Evolutionary conservation across 257 asterid species (phyloP), one percentile per base, ranked within the genome.

Genomic region (Schizonepeta tenuifolia): DNA sequence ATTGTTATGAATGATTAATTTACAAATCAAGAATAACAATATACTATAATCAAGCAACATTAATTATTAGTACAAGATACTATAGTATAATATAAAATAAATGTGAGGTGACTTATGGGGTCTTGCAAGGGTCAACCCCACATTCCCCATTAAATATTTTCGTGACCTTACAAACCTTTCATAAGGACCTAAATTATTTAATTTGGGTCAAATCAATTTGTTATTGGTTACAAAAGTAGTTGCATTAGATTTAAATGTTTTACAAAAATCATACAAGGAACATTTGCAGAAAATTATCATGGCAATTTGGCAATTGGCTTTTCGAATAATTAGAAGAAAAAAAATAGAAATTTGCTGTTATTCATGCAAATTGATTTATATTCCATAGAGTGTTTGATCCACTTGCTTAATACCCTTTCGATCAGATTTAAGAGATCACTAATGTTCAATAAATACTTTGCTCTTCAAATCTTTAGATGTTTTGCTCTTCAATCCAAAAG

Each of bases 121-220:
- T 75, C 65, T 66, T 44, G 61, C 20, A 47, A 71, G 72, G 76
- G 83, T 69, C 78, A 75, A 70, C 69, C 69, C 54, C 22, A 53
- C 55, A 50, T 14, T 77, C 64, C n/a, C 14, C 2, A 56, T 64
- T 55, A 61, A 43, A 64, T 15, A 41, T 8, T 1, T 17, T 47
- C 50, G 14, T 49, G 68, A 26, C 74, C 65, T 31, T 76, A 7
- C 1, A 17, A 26, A 3, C 5, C 24, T 6, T 50, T 1, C 5
- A n/a, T 41, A 73, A 78, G 71, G 62, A 14, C 76, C 41, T 36
- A 66, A 50, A 66, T 40, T 35, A 64, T 62, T 62, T 72, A 60
- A 43, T 76, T 54, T 20, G 61, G 62, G 81, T 72, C 79, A 72
- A 80, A 71, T 68, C 76, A 73, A 28, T n/a, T 61, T 14, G 72